Percentiles rank a stretch among this genome's conserved stretches.
phyloP scores from a whole-genome alignment of 1,284 basidiomycete species.

The Ceratobasidium sp. region DNA sequence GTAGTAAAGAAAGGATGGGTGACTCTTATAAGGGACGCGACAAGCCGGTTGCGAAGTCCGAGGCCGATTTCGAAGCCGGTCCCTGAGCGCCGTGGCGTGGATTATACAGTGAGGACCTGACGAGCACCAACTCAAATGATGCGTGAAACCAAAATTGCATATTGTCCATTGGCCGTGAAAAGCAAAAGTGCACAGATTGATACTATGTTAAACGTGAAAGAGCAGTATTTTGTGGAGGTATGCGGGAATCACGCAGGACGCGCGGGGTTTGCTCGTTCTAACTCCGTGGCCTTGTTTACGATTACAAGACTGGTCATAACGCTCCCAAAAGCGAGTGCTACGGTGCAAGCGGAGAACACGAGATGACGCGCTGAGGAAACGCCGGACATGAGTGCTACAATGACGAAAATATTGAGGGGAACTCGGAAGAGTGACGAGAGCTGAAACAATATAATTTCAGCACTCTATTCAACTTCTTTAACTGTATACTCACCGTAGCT shows the following conservation, averaged over 20 bases:
- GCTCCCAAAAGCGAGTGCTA: slow-evolving; percentile 69
- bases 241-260: slow-evolving; percentile 1
- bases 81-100: neutral
- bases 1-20: neutral
- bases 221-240: neutral
- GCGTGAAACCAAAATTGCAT: neutral
- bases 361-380: slow-evolving; percentile 70
- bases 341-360: slow-evolving; percentile 68
- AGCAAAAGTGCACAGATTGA: neutral
- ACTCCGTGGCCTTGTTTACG: slow-evolving; percentile 45
- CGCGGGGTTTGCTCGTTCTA: slow-evolving; percentile 6
- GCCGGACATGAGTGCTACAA: slow-evolving; percentile 73
- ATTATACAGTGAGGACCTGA: neutral
- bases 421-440: slow-evolving; percentile 77
- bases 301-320: slow-evolving; percentile 66
- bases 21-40: neutral
- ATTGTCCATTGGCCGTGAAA: neutral
- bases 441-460: slow-evolving; percentile 53
- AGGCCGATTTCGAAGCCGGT: neutral
- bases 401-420: slow-evolving; percentile 77
- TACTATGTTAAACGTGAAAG: neutral
- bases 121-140: too few relatives aligned
- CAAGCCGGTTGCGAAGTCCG: neutral
- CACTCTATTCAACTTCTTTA: slow-evolving; percentile 1
- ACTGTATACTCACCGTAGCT: slow-evolving; percentile 66